phyloP scores from a whole-genome alignment of 2,329 filamentous ascomycete genomes.

The Cercospora janseana region DNA sequence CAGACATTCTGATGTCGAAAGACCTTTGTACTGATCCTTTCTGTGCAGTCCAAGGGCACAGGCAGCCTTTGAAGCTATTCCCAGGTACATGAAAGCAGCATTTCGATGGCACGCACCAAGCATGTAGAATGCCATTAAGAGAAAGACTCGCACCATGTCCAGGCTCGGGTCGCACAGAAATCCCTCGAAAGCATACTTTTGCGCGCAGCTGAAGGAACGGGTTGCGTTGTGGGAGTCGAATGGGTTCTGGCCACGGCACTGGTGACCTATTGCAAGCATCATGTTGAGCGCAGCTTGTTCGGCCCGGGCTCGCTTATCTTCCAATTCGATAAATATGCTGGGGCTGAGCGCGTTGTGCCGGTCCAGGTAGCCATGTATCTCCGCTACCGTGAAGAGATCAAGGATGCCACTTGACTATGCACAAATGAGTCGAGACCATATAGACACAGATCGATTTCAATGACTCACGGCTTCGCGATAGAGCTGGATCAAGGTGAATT shows the following conservation, averaged over 20 bases:
- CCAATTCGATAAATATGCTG: slow-evolving; percentile 22
- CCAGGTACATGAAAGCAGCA: slow-evolving; percentile 63
- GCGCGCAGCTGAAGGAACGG: slow-evolving; percentile 50
- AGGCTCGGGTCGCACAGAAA: slow-evolving; percentile 57
- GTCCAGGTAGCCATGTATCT: slow-evolving; percentile 27
- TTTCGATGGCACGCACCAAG: slow-evolving; percentile 59
- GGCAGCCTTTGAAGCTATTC: slow-evolving; percentile 58
- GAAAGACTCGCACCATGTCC: slow-evolving; percentile 52
- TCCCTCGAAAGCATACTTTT: slow-evolving; percentile 49
- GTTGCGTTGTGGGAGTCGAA: slow-evolving; percentile 32
- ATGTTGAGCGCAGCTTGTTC: slow-evolving; percentile 40
- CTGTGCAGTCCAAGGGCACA: slow-evolving; percentile 57
- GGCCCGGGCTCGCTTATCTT: slow-evolving; percentile 36
- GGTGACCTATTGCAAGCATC: slow-evolving; percentile 55
- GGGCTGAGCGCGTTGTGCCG: slow-evolving; percentile 24
- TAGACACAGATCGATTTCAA: no score
- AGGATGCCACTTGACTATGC: slow-evolving; percentile 45
- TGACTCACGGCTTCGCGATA: slow-evolving; percentile 37
- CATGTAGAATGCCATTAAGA: slow-evolving; percentile 61
- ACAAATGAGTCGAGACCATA: slow-evolving; percentile 24
- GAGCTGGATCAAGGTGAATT: slow-evolving; percentile 35
- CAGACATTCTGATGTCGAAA: slow-evolving; percentile 20
- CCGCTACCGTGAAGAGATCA: slow-evolving; percentile 38
- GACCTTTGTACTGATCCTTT: slow-evolving; percentile 24
- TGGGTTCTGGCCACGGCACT: slow-evolving; percentile 38